Evolutionary conservation across 2,329 filamentous ascomycete genomes (phyloP).

Genomic region (Zymoseptoria pseudotritici): DNA sequence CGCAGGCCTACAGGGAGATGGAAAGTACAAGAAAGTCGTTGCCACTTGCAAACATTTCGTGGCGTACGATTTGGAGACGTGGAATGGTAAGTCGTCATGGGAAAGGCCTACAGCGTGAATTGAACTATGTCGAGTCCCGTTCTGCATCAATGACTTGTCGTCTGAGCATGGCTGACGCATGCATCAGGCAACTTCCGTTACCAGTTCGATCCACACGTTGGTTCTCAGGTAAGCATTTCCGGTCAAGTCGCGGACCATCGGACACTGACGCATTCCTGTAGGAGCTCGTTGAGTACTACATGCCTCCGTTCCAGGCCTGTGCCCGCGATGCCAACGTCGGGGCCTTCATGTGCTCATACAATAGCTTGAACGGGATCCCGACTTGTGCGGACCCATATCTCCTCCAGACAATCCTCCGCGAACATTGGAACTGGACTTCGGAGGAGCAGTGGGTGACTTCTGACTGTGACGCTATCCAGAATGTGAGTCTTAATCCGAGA

Average conservation of each 20-base stretch:
- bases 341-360: slow-evolving; percentile 47
- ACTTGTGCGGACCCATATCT: slow-evolving; percentile 58
- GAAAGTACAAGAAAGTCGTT: slow-evolving; percentile 33
- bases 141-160: neutral
- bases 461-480: slow-evolving; percentile 56
- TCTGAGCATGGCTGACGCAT: neutral
- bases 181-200: slow-evolving; percentile 29
- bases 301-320: slow-evolving; percentile 54
- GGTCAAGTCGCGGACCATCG: slow-evolving; percentile 34
- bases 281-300: slow-evolving; percentile 61
- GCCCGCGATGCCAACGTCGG: slow-evolving; percentile 39
- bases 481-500: neutral
- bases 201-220: slow-evolving; percentile 51
- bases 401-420: slow-evolving; percentile 54
- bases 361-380: slow-evolving; percentile 59
- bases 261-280: slow-evolving; percentile 52
- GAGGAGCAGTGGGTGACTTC: slow-evolving; percentile 57
- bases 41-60: slow-evolving; percentile 43
- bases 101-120: neutral
- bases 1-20: slow-evolving; percentile 29
- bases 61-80: slow-evolving; percentile 27
- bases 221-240: slow-evolving; percentile 36
- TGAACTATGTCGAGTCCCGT: neutral
- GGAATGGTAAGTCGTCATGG: slow-evolving; percentile 31
- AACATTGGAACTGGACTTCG: slow-evolving; percentile 58